phyloP scores from a whole-genome alignment of 2,329 filamentous ascomycete genomes.

The Fusarium abutilonis region DNA sequence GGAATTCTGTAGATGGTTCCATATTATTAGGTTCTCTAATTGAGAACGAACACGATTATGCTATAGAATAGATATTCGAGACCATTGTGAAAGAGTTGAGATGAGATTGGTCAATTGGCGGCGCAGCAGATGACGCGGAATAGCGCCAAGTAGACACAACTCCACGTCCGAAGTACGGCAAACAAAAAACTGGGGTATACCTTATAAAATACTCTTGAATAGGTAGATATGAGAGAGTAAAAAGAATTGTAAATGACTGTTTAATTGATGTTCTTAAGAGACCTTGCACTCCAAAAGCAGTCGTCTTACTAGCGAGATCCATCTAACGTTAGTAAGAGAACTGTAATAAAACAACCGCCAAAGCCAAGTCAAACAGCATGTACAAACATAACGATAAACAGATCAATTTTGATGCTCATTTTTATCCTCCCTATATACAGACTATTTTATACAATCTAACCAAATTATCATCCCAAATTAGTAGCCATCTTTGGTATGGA shows the following conservation, averaged over 20 bases:
- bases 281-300: neutral
- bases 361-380: no score
- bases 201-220: neutral
- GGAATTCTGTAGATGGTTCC: constrained; percentile 44
- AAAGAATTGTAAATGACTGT: neutral
- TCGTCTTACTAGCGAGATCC: neutral
- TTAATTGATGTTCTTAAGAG: neutral
- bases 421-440: no score
- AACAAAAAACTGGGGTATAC: neutral
- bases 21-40: constrained; percentile 2
- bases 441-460: no score
- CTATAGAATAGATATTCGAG: neutral
- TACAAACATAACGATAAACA: no score
- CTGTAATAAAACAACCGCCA: no score
- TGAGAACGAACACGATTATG: neutral
- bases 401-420: no score
- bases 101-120: constrained; percentile 4
- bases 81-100: neutral
- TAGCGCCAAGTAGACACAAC: constrained; percentile 18
- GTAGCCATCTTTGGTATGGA: no score
- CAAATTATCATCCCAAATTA: no score
- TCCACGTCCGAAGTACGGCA: neutral
- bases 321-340: no score
- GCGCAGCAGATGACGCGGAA: constrained; percentile 36
- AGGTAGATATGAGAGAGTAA: neutral